Percentiles rank a stretch among this genome's conserved stretches.
Evolutionary conservation across 495 filamentous ascomycete species (phyloP).

Genomic region (Penicillium tannophilum): DNA sequence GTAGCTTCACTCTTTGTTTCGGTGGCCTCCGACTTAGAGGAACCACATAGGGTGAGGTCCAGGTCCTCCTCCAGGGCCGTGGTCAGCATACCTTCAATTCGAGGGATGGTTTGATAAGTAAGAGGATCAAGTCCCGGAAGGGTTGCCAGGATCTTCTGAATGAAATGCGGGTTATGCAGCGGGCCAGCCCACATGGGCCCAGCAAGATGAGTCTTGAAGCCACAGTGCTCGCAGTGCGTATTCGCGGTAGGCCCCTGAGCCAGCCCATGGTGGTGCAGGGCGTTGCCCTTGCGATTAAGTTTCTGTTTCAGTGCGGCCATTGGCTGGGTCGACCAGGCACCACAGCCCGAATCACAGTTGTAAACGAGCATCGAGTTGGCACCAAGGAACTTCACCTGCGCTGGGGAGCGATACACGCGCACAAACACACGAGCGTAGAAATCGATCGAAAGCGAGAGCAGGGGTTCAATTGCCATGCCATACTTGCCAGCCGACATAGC

Average conservation of each 20-base stretch:
- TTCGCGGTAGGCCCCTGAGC: conserved; percentile 65
- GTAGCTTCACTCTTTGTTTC: conserved; percentile 10
- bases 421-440: conserved; percentile 95
- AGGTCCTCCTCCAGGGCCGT: conserved; percentile 79
- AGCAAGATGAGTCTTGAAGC: conserved; percentile 78
- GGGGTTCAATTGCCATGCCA: conserved; percentile 86
- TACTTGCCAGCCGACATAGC: conserved; percentile 80
- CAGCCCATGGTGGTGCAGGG: conserved; percentile 73
- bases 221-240: conserved; percentile 76
- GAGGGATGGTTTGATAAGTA: conserved; percentile 73
- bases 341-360: conserved; percentile 86
- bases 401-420: conserved; percentile 72
- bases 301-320: conserved; percentile 65
- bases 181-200: conserved; percentile 96
- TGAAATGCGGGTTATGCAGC: conserved; percentile 79
- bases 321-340: conserved; percentile 79
- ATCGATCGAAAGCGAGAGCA: conserved; percentile 91
- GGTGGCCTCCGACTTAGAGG: conserved; percentile 5
- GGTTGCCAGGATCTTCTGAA: conserved; percentile 70
- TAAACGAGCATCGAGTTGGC: conserved; percentile 93
- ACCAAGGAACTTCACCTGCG: conserved; percentile 83
- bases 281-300: conserved; percentile 67
- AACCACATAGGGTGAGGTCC: conserved; percentile 23
- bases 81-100: conserved; percentile 89
- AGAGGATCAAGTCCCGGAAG: conserved; percentile 61